Conservation (phyloP, 2,329 filamentous ascomycete genomes). For the Daldinia eschscholtzii region DNA sequence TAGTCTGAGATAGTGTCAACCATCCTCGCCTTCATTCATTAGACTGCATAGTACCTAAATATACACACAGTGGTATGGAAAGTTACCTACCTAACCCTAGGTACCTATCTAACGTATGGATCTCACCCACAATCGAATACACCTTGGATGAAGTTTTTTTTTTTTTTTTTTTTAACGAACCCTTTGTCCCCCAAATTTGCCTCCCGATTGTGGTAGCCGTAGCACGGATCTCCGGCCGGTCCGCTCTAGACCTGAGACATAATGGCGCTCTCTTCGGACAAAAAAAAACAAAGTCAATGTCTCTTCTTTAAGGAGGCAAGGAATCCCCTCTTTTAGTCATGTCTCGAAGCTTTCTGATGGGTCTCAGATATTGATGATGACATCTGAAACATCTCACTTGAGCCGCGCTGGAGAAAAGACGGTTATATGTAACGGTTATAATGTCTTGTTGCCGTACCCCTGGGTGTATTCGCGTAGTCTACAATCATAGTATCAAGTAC, state of each 20-base stretch:
- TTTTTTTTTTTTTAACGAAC: slow-evolving; percentile 5
- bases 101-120: slow-evolving; percentile 10
- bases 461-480: slow-evolving; percentile 23
- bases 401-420: slow-evolving; percentile 43
- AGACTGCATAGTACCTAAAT: not conserved
- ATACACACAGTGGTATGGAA: not conserved
- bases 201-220: slow-evolving; percentile 26
- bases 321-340: slow-evolving; percentile 20
- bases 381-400: slow-evolving; percentile 44
- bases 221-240: slow-evolving; percentile 42
- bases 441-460: slow-evolving; percentile 38
- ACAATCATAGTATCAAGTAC: slow-evolving; percentile 22
- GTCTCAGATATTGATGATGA: slow-evolving; percentile 40
- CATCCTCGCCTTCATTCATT: slow-evolving; percentile 21
- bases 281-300: slow-evolving; percentile 39
- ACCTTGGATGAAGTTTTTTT: slow-evolving; percentile 35
- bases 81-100: slow-evolving; percentile 11
- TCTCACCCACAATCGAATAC: slow-evolving; percentile 4
- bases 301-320: slow-evolving; percentile 24
- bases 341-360: slow-evolving; percentile 25
- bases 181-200: slow-evolving; percentile 16
- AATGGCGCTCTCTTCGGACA: slow-evolving; percentile 40
- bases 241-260: slow-evolving; percentile 35
- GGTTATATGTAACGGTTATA: slow-evolving; percentile 44
- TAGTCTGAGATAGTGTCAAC: slow-evolving; percentile 30